A percentile compares a stretch with the other conserved stretches of the same genome.
These are phyloP conservation scores for Neostapfia colusana DNA, from an alignment of 176 grass and related monocot species.

Conservation along the genomic window DNA sequence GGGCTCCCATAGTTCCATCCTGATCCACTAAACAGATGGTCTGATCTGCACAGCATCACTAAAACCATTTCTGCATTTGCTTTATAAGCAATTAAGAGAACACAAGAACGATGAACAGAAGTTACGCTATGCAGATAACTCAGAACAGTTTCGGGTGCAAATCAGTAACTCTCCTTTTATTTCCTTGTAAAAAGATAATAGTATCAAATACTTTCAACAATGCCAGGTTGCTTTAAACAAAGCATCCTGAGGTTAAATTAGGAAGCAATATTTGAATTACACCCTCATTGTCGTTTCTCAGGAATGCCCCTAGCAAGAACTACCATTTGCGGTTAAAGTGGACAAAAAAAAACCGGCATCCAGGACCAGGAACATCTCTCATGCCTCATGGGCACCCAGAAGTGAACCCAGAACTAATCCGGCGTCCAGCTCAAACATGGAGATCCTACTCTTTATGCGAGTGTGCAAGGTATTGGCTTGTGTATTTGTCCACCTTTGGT, in stretches of 20 bases:
- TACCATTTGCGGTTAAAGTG: not conserved
- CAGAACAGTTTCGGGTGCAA: not conserved
- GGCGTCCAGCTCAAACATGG: not conserved
- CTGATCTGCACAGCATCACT: not conserved
- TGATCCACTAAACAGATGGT: not conserved
- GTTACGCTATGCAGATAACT: not conserved
- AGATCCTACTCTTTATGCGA: constrained; percentile 73
- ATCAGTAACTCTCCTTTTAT: too few relatives aligned
- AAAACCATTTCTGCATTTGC: not conserved
- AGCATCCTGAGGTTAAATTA: constrained; percentile 20
- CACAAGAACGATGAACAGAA: not conserved
- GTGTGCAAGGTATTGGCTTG: constrained; percentile 65
- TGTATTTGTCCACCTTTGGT: constrained; percentile 70
- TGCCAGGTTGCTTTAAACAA: constrained; percentile 17
- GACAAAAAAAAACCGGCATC: constrained; percentile 25
- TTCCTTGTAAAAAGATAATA: not conserved
- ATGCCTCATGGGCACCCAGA: constrained; percentile 21
- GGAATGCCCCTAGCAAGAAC: not conserved
- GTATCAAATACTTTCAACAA: constrained; percentile 19
- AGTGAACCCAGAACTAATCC: constrained; percentile 34
- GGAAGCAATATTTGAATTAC: constrained; percentile 6
- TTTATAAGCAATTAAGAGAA: not conserved
- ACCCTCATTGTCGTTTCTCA: constrained; percentile 19
- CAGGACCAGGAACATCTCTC: not conserved
- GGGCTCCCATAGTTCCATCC: not conserved